Conservation (phyloP, 2,329 filamentous ascomycete genomes). For the Pestalotiopsis sp. region DNA sequence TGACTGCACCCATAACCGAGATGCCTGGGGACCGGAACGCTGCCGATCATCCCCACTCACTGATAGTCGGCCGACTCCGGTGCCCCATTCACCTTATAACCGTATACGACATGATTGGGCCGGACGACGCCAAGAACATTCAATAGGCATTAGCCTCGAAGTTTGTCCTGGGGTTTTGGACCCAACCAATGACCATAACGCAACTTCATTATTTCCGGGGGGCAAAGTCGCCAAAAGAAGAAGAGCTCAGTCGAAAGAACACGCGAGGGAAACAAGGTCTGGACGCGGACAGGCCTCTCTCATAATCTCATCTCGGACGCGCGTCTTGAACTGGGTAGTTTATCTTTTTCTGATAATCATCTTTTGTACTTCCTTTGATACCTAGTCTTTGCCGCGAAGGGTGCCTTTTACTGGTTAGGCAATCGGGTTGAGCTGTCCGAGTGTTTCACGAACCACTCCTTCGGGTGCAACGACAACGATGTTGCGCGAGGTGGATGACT, state of each 20-base stretch:
- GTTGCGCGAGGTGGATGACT: constrained; percentile 27
- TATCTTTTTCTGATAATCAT: not conserved
- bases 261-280: not conserved
- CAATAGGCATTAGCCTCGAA: not conserved
- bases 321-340: not conserved
- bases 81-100: not conserved
- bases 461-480: constrained; percentile 16
- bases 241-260: not conserved
- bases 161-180: not conserved
- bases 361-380: not conserved
- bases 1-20: not conserved
- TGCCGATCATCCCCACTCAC: constrained; percentile 2
- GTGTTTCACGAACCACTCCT: not conserved
- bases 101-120: not conserved
- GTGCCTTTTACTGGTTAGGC: not conserved
- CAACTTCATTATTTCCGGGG: not conserved
- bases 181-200: not conserved
- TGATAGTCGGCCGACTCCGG: constrained; percentile 10
- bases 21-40: not conserved
- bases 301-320: not conserved
- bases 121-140: not conserved
- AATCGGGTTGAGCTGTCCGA: not conserved
- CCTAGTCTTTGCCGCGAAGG: not conserved
- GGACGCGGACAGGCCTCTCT: not conserved
- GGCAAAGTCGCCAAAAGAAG: not conserved